phyloP scores from a whole-genome alignment of 1,139 yeast genomes.

The Hyphopichia khmerensis region DNA sequence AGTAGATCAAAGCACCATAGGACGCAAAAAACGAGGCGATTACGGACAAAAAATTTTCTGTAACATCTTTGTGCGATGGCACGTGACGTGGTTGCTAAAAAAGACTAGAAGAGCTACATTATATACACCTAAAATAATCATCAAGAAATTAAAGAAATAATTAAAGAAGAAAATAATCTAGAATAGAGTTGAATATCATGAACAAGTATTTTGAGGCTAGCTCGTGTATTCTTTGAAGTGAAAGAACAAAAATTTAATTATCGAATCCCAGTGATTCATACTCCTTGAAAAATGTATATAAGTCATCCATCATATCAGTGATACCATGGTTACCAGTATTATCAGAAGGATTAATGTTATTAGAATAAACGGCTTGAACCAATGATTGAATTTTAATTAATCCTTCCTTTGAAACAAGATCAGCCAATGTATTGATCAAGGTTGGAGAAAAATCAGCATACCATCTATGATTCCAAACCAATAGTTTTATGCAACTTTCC shows the following conservation, averaged over 20 bases:
- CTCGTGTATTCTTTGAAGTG: too few species aligned
- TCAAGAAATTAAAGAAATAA: background rate
- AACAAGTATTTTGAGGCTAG: background rate
- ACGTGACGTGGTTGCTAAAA: background rate
- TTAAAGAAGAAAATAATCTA: background rate
- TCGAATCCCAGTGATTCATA: slow-evolving; percentile 46
- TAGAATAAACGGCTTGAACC: slow-evolving; percentile 69
- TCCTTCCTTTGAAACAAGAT: slow-evolving; percentile 74
- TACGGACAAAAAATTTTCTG: background rate
- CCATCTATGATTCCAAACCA: slow-evolving; percentile 98
- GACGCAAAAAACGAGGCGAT: background rate
- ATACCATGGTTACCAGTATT: slow-evolving; percentile 52
- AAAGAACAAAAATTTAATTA: slow-evolving; percentile 18
- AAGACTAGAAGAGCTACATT: too few species aligned
- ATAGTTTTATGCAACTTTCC: slow-evolving; percentile 69
- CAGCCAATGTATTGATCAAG: slow-evolving; percentile 54
- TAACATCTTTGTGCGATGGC: background rate
- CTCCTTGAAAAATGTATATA: slow-evolving; percentile 48
- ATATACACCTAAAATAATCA: too few species aligned
- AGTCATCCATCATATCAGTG: slow-evolving; percentile 56
- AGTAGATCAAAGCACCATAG: background rate
- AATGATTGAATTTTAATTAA: slow-evolving; percentile 72
- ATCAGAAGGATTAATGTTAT: slow-evolving; percentile 26
- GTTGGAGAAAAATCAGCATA: slow-evolving; percentile 84
- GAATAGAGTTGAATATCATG: too few species aligned